These are phyloP conservation scores for Lipomyces orientalis DNA, from an alignment of 805 yeast species.

Conservation along the genomic window DNA sequence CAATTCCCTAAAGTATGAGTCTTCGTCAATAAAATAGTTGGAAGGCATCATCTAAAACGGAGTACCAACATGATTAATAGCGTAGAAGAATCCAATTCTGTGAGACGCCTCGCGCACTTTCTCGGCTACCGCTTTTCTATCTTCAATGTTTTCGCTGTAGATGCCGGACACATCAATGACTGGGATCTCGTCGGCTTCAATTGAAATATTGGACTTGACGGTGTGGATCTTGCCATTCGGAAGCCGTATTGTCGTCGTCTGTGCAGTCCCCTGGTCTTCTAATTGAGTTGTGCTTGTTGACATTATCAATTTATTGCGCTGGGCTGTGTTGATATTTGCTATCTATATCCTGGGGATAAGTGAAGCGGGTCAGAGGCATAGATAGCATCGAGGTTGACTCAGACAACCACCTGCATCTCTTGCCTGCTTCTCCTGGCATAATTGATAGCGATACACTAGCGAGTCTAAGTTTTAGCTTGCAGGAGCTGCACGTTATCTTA, in stretches of 20 bases:
- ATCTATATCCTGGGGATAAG: background rate
- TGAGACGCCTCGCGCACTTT: conserved; percentile 40
- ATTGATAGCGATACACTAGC: too few species aligned
- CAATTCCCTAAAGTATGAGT: conserved; percentile 33
- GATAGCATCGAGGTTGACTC: background rate
- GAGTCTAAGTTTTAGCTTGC: too few species aligned
- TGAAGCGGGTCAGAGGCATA: background rate
- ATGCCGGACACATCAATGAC: conserved; percentile 33
- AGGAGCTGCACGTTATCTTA: too few species aligned
- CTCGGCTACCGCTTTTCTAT: conserved; percentile 37
- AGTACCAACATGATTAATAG: conserved; percentile 37
- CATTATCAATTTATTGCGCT: background rate
- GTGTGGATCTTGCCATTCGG: conserved; percentile 1
- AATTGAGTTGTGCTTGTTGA: background rate
- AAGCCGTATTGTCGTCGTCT: background rate
- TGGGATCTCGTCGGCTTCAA: conserved; percentile 33
- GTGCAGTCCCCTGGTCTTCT: background rate
- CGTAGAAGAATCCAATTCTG: conserved; percentile 42
- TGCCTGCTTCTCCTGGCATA: too few species aligned
- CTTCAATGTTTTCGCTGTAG: conserved; percentile 30
- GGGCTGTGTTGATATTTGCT: background rate
- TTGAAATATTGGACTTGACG: conserved; percentile 4
- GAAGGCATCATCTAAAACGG: background rate
- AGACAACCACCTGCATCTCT: too few species aligned
- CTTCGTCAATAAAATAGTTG: background rate